Base-by-base conservation (phyloP, 2,329 filamentous ascomycete species). In the Fusarium mexicanum region DNA sequence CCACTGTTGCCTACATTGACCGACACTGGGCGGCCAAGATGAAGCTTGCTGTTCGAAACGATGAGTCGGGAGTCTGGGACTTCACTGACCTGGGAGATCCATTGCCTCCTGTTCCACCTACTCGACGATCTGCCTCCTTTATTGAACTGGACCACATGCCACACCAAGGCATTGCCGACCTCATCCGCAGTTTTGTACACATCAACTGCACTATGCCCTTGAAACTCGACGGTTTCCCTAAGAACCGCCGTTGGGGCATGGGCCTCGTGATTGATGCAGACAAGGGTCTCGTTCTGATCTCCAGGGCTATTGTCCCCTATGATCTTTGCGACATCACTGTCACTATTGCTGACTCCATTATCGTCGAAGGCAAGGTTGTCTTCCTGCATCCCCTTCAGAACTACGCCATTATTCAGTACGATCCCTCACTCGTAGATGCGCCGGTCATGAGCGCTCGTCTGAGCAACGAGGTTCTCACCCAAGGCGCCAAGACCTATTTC, bases 311-410 rank as follows among this genome's bases (percentile, higher is more conserved):
- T 73, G 93, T 99, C 26, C 96, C 96, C 5, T 98, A 98, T 80
- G 95, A 99, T 81, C 90, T 99, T 40, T 98, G 96, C 83, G 96
- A 99, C 80, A 97, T 99, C 76, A 95, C 93, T 50, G 90, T 99
- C 77, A 98, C 96, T 20, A 97, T 99, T 77, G 96, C 96, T 31
- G 96, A 99, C 82, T 98, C 95, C 7, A 94, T 99, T 79, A 94
- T 98, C 63, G 93, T 98, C 17, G 93, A 96, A 76, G 96, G 93
- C 77, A 98, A 97, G 84, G 93, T 99, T 9, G 89, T 98, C 20
- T 99, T 99, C 86, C 87, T 99, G 81, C 96, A 99, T 80, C 96
- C 96, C 20, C 87, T 99, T 61, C 96, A 98, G 81, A 99, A 99
- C 83, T 99, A 98, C 82, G 94, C 93, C 75, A 93, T 99, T 78